Conservation (phyloP, 768 basidiomycete genomes). For the Panellus pusillus region DNA sequence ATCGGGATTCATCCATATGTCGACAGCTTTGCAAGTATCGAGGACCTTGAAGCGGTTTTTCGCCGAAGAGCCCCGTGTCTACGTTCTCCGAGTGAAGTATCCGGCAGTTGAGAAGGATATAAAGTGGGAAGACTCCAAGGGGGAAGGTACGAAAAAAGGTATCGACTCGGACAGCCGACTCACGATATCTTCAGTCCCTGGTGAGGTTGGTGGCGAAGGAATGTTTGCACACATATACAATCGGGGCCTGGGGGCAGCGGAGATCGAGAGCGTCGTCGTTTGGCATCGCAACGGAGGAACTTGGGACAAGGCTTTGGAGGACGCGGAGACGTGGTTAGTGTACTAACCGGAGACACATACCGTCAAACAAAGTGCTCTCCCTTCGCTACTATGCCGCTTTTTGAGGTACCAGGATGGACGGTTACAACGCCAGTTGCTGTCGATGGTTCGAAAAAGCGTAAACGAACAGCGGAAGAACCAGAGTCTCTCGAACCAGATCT, state of each 20-base stretch:
- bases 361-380: constrained; percentile 3
- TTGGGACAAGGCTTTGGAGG: constrained; percentile 33
- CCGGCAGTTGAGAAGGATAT: constrained; percentile 37
- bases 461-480: constrained; percentile 41
- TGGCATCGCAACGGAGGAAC: constrained; percentile 27
- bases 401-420: constrained; percentile 73
- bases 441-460: constrained; percentile 53
- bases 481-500: constrained; percentile 37
- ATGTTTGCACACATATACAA: constrained; percentile 59
- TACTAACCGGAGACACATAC: constrained; percentile 24
- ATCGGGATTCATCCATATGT: constrained; percentile 57
- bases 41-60: constrained; percentile 51
- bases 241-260: constrained; percentile 40
- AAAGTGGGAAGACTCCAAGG: constrained; percentile 51
- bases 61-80: constrained; percentile 35
- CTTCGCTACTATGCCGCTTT: constrained; percentile 43
- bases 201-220: constrained; percentile 43
- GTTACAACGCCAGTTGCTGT: constrained; percentile 35
- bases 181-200: constrained; percentile 31
- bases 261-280: constrained; percentile 42
- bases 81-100: constrained; percentile 46
- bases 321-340: constrained; percentile 31
- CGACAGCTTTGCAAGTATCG: constrained; percentile 49
- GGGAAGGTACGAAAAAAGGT: constrained; percentile 24
- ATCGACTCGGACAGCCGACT: neutral